Percentiles rank a stretch among this genome's conserved stretches.
Evolutionary conservation across 345 rosid genomes (phyloP).

Genomic region (Gossypium arboreum): DNA sequence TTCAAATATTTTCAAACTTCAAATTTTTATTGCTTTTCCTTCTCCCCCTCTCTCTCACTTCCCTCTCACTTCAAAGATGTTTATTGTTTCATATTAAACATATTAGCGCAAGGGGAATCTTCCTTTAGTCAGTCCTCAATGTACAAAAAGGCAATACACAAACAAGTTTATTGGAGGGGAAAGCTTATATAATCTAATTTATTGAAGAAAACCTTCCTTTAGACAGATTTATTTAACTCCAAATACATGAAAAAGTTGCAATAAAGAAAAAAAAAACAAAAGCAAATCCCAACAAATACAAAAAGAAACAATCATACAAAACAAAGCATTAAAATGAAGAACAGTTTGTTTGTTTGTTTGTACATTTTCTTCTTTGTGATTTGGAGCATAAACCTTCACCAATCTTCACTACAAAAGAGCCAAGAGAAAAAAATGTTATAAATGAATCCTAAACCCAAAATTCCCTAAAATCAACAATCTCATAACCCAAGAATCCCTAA

Average conservation of each 20-base stretch:
- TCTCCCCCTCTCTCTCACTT: too few relatives aligned
- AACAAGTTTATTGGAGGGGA: conserved; percentile 29
- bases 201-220: background rate
- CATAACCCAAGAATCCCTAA: too few relatives aligned
- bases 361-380: conserved; percentile 5
- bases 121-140: conserved; percentile 22
- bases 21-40: too few relatives aligned
- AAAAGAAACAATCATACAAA: background rate
- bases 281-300: conserved; percentile 32
- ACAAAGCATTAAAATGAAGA: background rate
- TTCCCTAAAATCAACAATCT: too few relatives aligned
- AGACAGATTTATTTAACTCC: conserved; percentile 21
- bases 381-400: conserved; percentile 9
- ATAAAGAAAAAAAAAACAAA: conserved; percentile 16
- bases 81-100: too few relatives aligned
- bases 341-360: conserved; percentile 2
- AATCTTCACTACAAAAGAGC: conserved; percentile 16
- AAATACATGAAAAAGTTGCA: background rate
- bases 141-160: conserved; percentile 33
- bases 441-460: background rate
- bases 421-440: background rate
- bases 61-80: too few relatives aligned
- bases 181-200: conserved; percentile 31
- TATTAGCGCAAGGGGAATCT: conserved; percentile 20
- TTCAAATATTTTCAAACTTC: too few relatives aligned